Evolutionary conservation across 2,329 filamentous ascomycete species (phyloP), one percentile per base, ranked within the genome.

Genomic region (Ophiostoma novo-ulmi): DNA sequence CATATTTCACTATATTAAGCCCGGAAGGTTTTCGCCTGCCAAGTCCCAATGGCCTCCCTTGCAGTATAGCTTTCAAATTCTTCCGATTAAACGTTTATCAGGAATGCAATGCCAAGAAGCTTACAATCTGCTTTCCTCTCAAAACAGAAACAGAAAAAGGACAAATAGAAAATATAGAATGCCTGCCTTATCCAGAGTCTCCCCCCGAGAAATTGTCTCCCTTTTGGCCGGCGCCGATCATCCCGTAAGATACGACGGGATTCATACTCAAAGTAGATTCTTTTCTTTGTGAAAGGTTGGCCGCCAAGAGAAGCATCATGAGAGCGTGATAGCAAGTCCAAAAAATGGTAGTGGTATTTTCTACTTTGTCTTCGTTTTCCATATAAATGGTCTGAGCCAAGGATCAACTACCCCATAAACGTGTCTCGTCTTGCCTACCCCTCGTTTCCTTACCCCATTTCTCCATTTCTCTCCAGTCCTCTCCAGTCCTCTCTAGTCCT

Each of bases 381-480:
- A 48, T n/a, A 48, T 48, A 58, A 58, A 26, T 58, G 52, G 52
- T 13, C 52, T 58, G 52, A 58, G 52, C 52, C 52, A 58, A 58
- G 52, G 44, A 22, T 58, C n/a, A n/a, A 58, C 22, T 58, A 58
- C 52, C 52, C 52, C 52, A 58, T n/a, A 58, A 22, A 58, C 44
- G 52, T 26, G n/a, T 26, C 52, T n/a, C 17, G 20, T 11, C 8
- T 48, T 48, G 17, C 20, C 17, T 48, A 11, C 44, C 44, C 44
- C 44, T 20, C 17, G 44, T 48, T 5, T 48, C 17, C 44, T 48
- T 48, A 48, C 44, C 44, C 44, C 44, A 48, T 48, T 8, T n/a
- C 17, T 14, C 41, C 44, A 48, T 14, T 48, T 48, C 4, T n/a
- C 17, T 14, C 41, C 44, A 48, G 44, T 48, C 44, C 17, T 11